These are phyloP conservation scores for Rhodamnia argentea DNA, from an alignment of 345 rosid genomes.

Conservation along the genomic window DNA sequence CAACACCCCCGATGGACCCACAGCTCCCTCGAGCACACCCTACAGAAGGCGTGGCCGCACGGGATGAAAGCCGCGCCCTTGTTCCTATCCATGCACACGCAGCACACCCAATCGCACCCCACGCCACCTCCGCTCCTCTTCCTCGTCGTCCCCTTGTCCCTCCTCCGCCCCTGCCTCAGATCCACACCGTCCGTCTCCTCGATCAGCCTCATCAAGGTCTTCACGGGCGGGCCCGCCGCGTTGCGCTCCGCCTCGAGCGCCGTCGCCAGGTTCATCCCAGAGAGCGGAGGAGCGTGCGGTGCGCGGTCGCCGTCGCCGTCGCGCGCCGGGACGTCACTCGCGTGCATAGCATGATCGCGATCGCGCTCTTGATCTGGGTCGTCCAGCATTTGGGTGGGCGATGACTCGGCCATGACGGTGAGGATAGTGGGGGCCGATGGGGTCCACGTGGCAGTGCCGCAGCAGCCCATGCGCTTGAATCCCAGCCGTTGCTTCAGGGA, in stretches of 20 bases:
- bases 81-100: constrained; percentile 91
- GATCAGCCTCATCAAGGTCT: constrained; percentile 68
- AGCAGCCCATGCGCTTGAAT: constrained; percentile 56
- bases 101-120: constrained; percentile 48
- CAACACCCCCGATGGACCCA: constrained; percentile 58
- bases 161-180: constrained; percentile 12
- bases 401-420: constrained; percentile 12
- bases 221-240: constrained; percentile 10
- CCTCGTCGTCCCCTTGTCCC: constrained; percentile 11
- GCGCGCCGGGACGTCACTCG: not conserved
- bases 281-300: not conserved
- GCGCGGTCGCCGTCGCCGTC: not conserved
- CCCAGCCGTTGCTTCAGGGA: constrained; percentile 53
- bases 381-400: not conserved
- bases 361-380: not conserved
- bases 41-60: constrained; percentile 80
- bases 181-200: constrained; percentile 67
- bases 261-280: constrained; percentile 60
- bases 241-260: constrained; percentile 79
- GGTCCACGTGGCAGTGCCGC: constrained; percentile 46
- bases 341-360: not conserved
- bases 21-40: constrained; percentile 65
- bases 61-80: constrained; percentile 95
- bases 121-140: constrained; percentile 7
- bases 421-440: constrained; percentile 11